Conservation (phyloP, 306 rosid genomes). For the Casuarina equisetifolia region DNA sequence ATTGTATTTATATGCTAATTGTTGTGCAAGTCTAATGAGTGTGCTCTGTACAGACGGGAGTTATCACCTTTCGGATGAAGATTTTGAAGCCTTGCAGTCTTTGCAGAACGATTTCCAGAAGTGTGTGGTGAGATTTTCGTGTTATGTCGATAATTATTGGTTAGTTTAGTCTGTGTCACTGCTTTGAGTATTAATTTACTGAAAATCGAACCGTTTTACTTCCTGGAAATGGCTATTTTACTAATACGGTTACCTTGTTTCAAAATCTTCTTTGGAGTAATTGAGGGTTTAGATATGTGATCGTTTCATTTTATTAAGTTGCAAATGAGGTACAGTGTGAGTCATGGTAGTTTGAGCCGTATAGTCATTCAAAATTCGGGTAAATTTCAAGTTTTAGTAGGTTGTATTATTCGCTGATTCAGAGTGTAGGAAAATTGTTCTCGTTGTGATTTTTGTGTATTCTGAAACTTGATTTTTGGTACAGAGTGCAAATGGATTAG, state of each 20-base stretch:
- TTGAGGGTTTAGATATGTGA: not conserved
- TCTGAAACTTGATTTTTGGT: constrained; percentile 23
- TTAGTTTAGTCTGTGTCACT: not conserved
- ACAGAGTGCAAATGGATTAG: constrained; percentile 92
- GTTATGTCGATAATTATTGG: not conserved
- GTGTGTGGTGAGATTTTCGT: constrained; percentile 74
- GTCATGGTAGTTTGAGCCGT: not conserved
- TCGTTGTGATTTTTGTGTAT: constrained; percentile 8
- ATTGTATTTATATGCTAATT: not conserved
- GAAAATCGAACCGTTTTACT: not conserved
- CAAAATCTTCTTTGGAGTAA: not conserved
- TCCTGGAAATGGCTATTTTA: not conserved
- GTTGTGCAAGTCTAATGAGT: constrained; percentile 12
- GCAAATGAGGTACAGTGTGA: not conserved
- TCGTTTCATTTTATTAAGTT: not conserved
- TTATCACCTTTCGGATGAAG: constrained; percentile 57
- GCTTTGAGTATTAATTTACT: not conserved
- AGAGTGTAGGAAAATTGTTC: not conserved
- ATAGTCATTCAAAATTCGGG: not conserved
- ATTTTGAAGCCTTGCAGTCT: constrained; percentile 61
- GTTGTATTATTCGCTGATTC: not conserved
- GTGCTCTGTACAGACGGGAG: constrained; percentile 40
- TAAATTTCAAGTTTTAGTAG: not conserved
- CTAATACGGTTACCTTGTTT: not conserved
- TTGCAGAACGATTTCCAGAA: constrained; percentile 67